These are phyloP conservation scores for Harringtonia aguacate DNA, from an alignment of 2,329 filamentous ascomycete genomes.

Conservation along the genomic window DNA sequence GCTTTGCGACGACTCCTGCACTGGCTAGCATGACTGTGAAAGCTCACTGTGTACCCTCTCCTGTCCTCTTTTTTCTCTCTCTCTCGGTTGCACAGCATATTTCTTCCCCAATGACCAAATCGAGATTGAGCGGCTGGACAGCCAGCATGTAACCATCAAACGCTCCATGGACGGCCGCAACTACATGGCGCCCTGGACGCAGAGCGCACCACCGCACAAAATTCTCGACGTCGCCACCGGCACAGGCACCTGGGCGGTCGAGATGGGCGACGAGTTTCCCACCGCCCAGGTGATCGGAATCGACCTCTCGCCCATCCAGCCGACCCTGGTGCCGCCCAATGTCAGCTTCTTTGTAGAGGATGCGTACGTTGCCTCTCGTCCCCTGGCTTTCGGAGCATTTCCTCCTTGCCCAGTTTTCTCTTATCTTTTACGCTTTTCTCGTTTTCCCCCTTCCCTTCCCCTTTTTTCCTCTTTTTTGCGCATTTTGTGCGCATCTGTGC, in stretches of 20 bases:
- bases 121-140: slow-evolving; percentile 20
- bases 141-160: slow-evolving; percentile 21
- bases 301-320: slow-evolving; percentile 59
- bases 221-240: slow-evolving; percentile 34
- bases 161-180: slow-evolving; percentile 19
- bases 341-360: slow-evolving; percentile 68
- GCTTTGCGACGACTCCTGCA: too few species aligned
- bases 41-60: neutral
- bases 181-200: slow-evolving; percentile 20
- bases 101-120: slow-evolving; percentile 21
- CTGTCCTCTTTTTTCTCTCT: neutral
- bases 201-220: slow-evolving; percentile 15
- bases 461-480: too few species aligned
- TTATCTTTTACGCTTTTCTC: too few species aligned
- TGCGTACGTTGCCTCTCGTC: slow-evolving; percentile 21
- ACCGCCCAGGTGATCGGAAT: slow-evolving; percentile 48
- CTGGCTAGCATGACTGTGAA: too few species aligned
- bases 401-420: too few species aligned
- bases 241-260: slow-evolving; percentile 55
- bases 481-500: too few species aligned
- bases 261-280: slow-evolving; percentile 54
- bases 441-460: too few species aligned
- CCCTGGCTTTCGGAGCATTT: slow-evolving; percentile 1
- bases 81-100: slow-evolving; percentile 18
- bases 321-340: slow-evolving; percentile 56